Evolutionary conservation across 768 basidiomycete genomes (phyloP), one percentile per base, ranked within the genome.

Genomic region (Russula lepida): DNA sequence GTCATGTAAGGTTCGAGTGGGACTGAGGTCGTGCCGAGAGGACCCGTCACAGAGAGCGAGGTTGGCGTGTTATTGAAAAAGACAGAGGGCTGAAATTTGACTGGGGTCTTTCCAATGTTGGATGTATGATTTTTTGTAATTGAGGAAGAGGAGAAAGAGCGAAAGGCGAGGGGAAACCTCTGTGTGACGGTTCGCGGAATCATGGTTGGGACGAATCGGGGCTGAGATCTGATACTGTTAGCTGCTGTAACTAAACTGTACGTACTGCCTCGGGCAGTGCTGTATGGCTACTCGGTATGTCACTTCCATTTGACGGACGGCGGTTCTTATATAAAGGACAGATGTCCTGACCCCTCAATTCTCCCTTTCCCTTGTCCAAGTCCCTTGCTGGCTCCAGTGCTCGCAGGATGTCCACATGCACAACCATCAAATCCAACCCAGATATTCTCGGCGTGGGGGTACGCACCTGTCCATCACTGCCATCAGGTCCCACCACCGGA

Each of bases 41-140:
- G 84, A 4, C 84, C 85, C 41, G 73, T 72, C 47, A 95, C 84
- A 7, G 79, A 63, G 64, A 85, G 71, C 2, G 71, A 70, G n/a
- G 69, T 71, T 47, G 65, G 66, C 28, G 69, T 72, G 12, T 64
- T 75, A 25, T 68, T 64, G 68, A 84, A 69, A 17, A 73, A 71
- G 59, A 82, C 75, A 77, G 74, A 71, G 2, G 76, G 67, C 3
- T 80, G 88, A 74, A 83, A 81, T 73, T 68, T 75, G 75, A 75
- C 77, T 70, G 73, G 80, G 63, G 66, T 73, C 57, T 75, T 75
- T 56, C 81, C 81, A 61, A 82, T 78, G 69, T 82, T 74, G 48
- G 79, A 80, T 37, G 71, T 65, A 60, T 72, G 64, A 13, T 17
- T 59, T 9, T 52, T 54, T 28, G 60, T 60, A 8, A 49, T 39